These are phyloP conservation scores for Podospora appendiculata DNA, from an alignment of 495 filamentous ascomycete species.

Conservation along the genomic window DNA sequence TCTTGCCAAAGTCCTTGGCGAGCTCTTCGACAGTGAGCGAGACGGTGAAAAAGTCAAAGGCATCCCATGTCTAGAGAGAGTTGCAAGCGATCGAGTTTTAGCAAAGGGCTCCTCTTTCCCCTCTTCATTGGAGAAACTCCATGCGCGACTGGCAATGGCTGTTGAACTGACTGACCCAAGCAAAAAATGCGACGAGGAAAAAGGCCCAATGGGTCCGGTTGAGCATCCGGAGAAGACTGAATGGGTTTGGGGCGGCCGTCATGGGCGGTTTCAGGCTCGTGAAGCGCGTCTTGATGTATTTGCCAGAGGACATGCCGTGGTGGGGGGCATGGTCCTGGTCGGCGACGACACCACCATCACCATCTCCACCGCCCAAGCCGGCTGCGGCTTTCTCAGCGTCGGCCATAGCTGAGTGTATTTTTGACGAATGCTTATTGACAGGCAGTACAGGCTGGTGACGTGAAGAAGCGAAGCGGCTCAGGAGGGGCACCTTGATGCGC, in stretches of 20 bases:
- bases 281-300: constrained; percentile 65
- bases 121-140: no score
- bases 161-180: constrained; percentile 44
- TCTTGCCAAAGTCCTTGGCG: constrained; percentile 55
- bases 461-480: no score
- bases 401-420: constrained; percentile 1
- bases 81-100: not conserved
- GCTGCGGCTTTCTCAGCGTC: constrained; percentile 7
- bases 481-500: no score
- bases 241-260: constrained; percentile 70
- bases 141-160: no score
- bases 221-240: constrained; percentile 60
- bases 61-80: constrained; percentile 59
- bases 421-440: not conserved
- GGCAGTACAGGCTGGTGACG: not conserved
- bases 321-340: constrained; percentile 25
- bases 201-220: constrained; percentile 78
- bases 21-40: constrained; percentile 65
- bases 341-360: not conserved
- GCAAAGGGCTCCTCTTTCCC: no score
- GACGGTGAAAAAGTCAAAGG: constrained; percentile 90
- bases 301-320: constrained; percentile 45
- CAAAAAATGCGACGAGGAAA: constrained; percentile 64
- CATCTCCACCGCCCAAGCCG: not conserved
- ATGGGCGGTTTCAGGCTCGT: constrained; percentile 69